Percentiles rank a stretch among this genome's conserved stretches.
Evolutionary conservation across 2,329 filamentous ascomycete species (phyloP).

Genomic region (Zymoseptoria passerinii): DNA sequence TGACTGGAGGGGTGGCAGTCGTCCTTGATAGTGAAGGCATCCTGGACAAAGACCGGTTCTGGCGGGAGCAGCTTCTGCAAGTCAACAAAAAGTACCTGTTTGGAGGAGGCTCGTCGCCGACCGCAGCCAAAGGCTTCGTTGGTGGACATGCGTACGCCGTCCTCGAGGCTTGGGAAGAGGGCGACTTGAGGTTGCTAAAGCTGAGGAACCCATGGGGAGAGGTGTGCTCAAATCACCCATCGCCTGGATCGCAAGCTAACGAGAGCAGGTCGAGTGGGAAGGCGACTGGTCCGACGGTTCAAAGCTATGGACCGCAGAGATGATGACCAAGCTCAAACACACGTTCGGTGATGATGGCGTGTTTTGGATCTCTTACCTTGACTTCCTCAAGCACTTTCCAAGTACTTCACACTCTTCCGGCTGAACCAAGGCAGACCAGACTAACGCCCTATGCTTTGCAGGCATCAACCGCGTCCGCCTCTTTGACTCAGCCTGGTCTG

Average conservation of each 20-base stretch:
- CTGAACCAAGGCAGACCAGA: background rate
- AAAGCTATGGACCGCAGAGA: constrained; percentile 75
- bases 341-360: constrained; percentile 33
- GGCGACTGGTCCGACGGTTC: constrained; percentile 77
- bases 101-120: constrained; percentile 48
- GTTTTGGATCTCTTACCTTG: constrained; percentile 54
- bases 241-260: background rate
- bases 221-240: constrained; percentile 27
- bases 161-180: constrained; percentile 39
- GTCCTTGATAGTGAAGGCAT: constrained; percentile 63
- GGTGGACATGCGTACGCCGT: constrained; percentile 56
- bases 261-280: constrained; percentile 53
- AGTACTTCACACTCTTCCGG: constrained; percentile 22
- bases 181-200: constrained; percentile 40
- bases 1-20: constrained; percentile 57
- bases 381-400: constrained; percentile 44
- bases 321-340: constrained; percentile 55
- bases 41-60: constrained; percentile 71
- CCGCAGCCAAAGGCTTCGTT: constrained; percentile 44
- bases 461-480: constrained; percentile 53
- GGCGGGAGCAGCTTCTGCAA: constrained; percentile 69
- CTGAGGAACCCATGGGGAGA: constrained; percentile 71
- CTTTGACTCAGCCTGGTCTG: constrained; percentile 54
- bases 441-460: constrained; percentile 25
- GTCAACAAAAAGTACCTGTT: constrained; percentile 76